Base-by-base conservation (phyloP, 108 stramenopile species). In the Cyclotella sp. region DNA sequence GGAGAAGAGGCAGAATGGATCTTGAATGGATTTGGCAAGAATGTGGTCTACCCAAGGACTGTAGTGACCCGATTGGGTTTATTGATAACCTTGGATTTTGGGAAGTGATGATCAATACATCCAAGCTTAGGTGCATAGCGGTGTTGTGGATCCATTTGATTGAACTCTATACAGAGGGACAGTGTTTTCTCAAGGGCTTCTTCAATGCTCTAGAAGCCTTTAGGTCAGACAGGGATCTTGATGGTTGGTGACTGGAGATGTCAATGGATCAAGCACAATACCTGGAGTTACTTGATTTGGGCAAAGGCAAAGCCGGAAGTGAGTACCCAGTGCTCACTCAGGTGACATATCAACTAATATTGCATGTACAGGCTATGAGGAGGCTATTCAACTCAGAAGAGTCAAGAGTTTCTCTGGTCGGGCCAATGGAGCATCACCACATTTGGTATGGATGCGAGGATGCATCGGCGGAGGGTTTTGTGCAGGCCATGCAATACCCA, bases 401-500 rank as follows among this genome's bases (percentile, higher is more conserved):
- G 3, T 41, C 70, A 46, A 29, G 18, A 19, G 58, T 45, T 14
- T 18, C 49, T 8, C 26, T 39, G 41, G 30, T 60, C 55, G n/a
- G 70, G 19, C 58, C 70, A 39, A 72, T 19, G 12, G 55, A 68
- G 5, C 47, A 51, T 18, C 15, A 18, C 15, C 16, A 65, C 12
- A 15, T 75, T 42, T 40, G 51, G 12, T 75, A 65, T 34, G 29
- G 1, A 18, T 9, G 26, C 9, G 63, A 47, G 1, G 73, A 75
- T 51, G 64, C 73, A 7, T 65, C 73, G 7, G 63, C 40, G n/a
- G 73, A 66, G 19, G 73, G 73, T 5, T 75, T 75, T 42, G 63
- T 26, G 16, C 9, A 15, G 16, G 70, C 27, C 9, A 46, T 27
- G 16, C 70, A 72, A 46, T 60, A 72, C 27, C 58, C 58, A 27